Evolutionary conservation across 148 eudicot genomes (phyloP).

Genomic region (Nyssa sinensis): DNA sequence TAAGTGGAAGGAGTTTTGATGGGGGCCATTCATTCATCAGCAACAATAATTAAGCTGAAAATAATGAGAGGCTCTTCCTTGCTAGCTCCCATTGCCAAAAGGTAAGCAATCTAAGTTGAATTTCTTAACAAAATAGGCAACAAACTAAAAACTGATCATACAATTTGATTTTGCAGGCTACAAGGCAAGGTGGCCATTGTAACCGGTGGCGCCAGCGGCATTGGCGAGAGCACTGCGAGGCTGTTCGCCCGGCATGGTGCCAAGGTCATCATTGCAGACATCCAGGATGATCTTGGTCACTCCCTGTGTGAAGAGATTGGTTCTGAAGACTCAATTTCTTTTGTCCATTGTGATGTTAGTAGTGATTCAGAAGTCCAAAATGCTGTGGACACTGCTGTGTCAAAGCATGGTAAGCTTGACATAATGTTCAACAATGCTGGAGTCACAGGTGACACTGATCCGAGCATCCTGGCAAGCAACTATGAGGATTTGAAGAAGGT

Average conservation of each 20-base stretch:
- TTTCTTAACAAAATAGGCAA: not conserved
- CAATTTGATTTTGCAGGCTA: constrained; percentile 8
- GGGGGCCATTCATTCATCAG: not conserved
- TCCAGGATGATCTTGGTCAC: constrained; percentile 11
- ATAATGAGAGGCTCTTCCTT: not conserved
- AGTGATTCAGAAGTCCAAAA: constrained; percentile 10
- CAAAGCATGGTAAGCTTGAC: constrained; percentile 24
- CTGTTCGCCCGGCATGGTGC: constrained; percentile 15
- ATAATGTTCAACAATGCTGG: constrained; percentile 31
- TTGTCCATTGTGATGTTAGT: constrained; percentile 28
- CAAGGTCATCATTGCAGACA: constrained; percentile 18
- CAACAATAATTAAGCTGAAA: not conserved
- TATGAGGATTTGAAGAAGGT: constrained; percentile 13
- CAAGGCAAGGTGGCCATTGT: constrained; percentile 20
- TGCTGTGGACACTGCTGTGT: constrained; percentile 14
- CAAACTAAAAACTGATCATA: not conserved
- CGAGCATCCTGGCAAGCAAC: not conserved
- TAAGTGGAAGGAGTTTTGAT: not conserved
- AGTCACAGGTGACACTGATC: not conserved
- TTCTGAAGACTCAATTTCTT: not conserved
- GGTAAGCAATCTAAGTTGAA: not conserved
- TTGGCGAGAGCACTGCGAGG: constrained; percentile 13
- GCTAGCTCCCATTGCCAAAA: not conserved
- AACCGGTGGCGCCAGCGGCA: constrained; percentile 18
- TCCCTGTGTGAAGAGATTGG: constrained; percentile 3